These are phyloP conservation scores for Sporothrix euskadiensis DNA, from an alignment of 2,329 filamentous ascomycete species.

Conservation along the genomic window DNA sequence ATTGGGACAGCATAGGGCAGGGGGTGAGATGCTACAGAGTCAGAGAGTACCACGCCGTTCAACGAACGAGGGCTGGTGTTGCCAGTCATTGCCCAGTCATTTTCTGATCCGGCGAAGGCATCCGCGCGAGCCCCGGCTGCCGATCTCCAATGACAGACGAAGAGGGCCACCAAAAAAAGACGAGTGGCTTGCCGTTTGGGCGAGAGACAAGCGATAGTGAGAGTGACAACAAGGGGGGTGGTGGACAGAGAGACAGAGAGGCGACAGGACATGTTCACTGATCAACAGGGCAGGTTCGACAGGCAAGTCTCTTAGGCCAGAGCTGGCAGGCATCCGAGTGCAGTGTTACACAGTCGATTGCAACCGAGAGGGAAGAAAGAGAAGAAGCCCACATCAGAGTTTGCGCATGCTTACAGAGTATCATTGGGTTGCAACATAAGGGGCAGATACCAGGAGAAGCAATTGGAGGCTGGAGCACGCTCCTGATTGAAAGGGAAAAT, in stretches of 20 bases:
- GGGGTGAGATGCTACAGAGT: background rate
- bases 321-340: conserved; percentile 9
- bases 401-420: background rate
- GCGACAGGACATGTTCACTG: background rate
- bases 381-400: background rate
- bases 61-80: background rate
- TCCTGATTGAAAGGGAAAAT: background rate
- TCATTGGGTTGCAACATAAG: background rate
- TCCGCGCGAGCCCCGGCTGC: background rate
- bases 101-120: background rate
- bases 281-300: background rate
- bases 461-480: background rate
- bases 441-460: background rate
- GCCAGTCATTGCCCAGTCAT: background rate
- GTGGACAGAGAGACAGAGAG: background rate
- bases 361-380: background rate
- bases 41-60: background rate
- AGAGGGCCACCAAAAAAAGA: background rate
- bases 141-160: conserved; percentile 3
- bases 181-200: background rate
- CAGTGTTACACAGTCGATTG: background rate
- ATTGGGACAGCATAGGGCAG: background rate
- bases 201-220: background rate
- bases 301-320: background rate
- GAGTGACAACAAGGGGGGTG: background rate